Base-by-base conservation (phyloP, 2,329 filamentous ascomycete genomes). In the Thielaviopsis musarum region DNA sequence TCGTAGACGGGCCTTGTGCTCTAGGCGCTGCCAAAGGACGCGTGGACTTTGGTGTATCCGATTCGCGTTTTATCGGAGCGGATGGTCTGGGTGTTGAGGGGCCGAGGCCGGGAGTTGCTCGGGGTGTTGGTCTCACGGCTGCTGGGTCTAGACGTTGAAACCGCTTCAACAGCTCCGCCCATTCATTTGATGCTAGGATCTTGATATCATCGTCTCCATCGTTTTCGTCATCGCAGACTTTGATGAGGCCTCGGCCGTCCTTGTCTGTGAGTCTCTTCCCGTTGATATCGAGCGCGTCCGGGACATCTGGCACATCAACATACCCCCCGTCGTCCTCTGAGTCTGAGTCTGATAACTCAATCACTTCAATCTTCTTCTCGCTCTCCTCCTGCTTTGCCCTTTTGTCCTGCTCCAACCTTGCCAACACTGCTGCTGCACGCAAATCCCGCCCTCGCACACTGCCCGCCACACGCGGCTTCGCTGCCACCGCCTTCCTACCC, bases 371-470 rank as follows among this genome's bases (percentile, higher is more conserved):
- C 49, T 65, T 65, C 45, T 69, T 70, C 48, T 67, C 66, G 0
- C 67, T 63, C 13, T 64, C 61, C 26, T 63, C 62, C 19, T 67
- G 66, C 21, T 73, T 70, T 58, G 74, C 71, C 60, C 72, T 70
- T 60, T 70, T 74, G 13, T 65, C 54, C 66, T 78, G 70, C 51
- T 81, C 85, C 61, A 91, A 88, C 13, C 88, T 75, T 15, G 85
- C 86, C 64, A 91, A 69, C 1, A 88, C 88, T 1, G 88, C 88
- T 5, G 86, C 86, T 1, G 87, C 88, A 59, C 88, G 74, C 12
- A 93, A 72, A 56, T 91, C 88, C 62, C 88, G 75, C 0, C 88
- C 88, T 61, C 88, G 74, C 54, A 82, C 83, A 67, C 87, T 91
- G 10, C 78, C 78, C 3, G 88, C 88, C 12, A 91, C 86, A 54